Conservation (phyloP, 306 rosid species). For the Trifolium dubium region DNA sequence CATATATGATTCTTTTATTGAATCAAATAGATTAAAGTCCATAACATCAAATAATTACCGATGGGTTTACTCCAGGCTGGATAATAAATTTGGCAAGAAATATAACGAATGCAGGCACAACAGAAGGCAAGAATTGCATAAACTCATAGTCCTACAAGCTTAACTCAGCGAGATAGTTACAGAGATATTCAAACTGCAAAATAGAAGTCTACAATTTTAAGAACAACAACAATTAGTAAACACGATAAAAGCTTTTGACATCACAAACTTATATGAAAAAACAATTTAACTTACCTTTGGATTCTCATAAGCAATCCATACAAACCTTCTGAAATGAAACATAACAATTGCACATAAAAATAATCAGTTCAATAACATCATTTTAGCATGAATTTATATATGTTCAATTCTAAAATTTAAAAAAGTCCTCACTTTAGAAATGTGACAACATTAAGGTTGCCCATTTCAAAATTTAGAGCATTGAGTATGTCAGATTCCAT, state of each 20-base stretch:
- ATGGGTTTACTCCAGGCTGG: slow-evolving; percentile 60
- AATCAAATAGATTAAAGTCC: not conserved
- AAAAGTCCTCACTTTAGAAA: slow-evolving; percentile 59
- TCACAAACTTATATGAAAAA: not conserved
- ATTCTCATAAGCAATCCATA: slow-evolving; percentile 44
- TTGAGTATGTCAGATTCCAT: slow-evolving; percentile 86
- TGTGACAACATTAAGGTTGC: slow-evolving; percentile 70
- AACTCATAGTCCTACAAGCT: slow-evolving; percentile 71
- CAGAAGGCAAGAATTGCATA: slow-evolving; percentile 68
- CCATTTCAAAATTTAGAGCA: slow-evolving; percentile 70
- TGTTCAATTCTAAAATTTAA: not conserved
- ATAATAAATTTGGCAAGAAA: slow-evolving; percentile 71
- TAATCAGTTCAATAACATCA: slow-evolving; percentile 2
- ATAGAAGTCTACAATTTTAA: slow-evolving; percentile 51
- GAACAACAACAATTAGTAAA: slow-evolving; percentile 27
- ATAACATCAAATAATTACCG: slow-evolving; percentile 59
- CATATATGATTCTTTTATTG: not conserved
- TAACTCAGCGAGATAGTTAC: slow-evolving; percentile 76
- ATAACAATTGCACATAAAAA: not conserved
- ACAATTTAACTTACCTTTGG: slow-evolving; percentile 49
- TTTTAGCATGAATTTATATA: not conserved
- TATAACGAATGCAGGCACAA: slow-evolving; percentile 71
- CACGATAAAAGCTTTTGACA: not conserved
- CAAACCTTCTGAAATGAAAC: slow-evolving; percentile 52
- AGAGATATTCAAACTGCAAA: slow-evolving; percentile 62